phyloP scores from a whole-genome alignment of 2,329 filamentous ascomycete genomes.

The Sporothrix brasiliensis region DNA sequence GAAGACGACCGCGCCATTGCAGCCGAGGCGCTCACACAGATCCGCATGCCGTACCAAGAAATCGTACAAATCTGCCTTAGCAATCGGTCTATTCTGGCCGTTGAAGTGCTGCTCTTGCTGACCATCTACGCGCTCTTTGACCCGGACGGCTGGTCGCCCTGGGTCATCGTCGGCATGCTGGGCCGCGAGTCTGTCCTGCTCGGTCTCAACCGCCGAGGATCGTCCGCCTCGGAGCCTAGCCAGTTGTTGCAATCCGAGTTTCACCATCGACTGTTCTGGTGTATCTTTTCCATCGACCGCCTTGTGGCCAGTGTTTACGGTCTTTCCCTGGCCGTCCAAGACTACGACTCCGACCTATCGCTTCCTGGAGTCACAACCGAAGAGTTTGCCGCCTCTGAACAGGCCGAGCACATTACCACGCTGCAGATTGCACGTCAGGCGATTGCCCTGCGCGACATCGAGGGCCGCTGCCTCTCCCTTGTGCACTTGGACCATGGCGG shows the following conservation, averaged over 20 bases:
- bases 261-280: slow-evolving; percentile 49
- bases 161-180: slow-evolving; percentile 48
- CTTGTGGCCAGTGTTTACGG: slow-evolving; percentile 51
- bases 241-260: slow-evolving; percentile 39
- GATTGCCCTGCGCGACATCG: slow-evolving; percentile 50
- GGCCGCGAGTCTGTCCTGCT: slow-evolving; percentile 47
- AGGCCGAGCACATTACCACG: slow-evolving; percentile 46
- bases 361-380: slow-evolving; percentile 50
- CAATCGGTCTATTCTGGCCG: slow-evolving; percentile 44
- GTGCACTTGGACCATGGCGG: slow-evolving; percentile 39
- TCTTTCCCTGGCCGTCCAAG: slow-evolving; percentile 46
- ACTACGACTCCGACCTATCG: slow-evolving; percentile 47
- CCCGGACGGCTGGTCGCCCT: slow-evolving; percentile 46
- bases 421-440: slow-evolving; percentile 51
- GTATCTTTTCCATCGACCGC: slow-evolving; percentile 50
- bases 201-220: slow-evolving; percentile 43
- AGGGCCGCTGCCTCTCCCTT: slow-evolving; percentile 46
- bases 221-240: slow-evolving; percentile 39
- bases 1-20: slow-evolving; percentile 8
- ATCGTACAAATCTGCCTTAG: slow-evolving; percentile 49
- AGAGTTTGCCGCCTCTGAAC: slow-evolving; percentile 49
- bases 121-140: slow-evolving; percentile 51
- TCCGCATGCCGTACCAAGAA: slow-evolving; percentile 46
- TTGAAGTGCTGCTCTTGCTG: slow-evolving; percentile 49
- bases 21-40: slow-evolving; percentile 37